These are phyloP conservation scores for Acanthamoeba lenticulata DNA, from an alignment of 208 protist genomes.

Conservation along the genomic window DNA sequence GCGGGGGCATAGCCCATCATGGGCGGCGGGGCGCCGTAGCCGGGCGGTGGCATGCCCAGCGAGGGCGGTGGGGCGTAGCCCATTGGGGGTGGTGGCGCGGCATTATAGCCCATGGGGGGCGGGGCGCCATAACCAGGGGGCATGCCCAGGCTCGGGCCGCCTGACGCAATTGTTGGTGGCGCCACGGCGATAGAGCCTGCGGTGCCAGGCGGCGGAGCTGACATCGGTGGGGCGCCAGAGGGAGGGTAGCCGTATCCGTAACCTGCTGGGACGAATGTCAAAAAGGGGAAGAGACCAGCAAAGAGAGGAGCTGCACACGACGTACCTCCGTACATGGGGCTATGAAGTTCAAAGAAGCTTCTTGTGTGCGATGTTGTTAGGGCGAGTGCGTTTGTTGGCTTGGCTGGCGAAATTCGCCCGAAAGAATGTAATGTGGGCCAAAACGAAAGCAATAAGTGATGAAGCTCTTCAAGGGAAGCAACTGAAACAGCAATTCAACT, in stretches of 20 bases:
- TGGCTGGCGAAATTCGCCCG: too few species aligned
- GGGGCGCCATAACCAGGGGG: too few species aligned
- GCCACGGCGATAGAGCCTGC: neutral
- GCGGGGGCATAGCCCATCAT: neutral
- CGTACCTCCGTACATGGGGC: too few species aligned
- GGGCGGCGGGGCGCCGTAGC: neutral
- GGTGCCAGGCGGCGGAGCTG: neutral
- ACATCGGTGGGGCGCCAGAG: neutral
- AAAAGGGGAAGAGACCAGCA: neutral
- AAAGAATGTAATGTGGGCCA: too few species aligned
- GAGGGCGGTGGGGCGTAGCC: neutral
- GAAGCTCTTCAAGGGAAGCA: too few species aligned
- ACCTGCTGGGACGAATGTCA: neutral
- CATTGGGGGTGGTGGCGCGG: neutral
- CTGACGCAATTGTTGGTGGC: neutral
- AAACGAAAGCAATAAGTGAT: too few species aligned
- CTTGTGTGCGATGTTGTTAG: too few species aligned
- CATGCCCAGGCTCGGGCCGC: neutral
- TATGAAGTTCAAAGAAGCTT: too few species aligned
- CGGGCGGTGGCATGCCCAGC: neutral
- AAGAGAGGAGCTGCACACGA: too few species aligned
- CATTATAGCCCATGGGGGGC: too few species aligned
- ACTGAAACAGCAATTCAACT: too few species aligned
- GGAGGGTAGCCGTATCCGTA: neutral
- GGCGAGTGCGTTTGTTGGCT: too few species aligned